phyloP scores from a whole-genome alignment of 805 yeast species.

The Zygosaccharomyces siamensis region DNA sequence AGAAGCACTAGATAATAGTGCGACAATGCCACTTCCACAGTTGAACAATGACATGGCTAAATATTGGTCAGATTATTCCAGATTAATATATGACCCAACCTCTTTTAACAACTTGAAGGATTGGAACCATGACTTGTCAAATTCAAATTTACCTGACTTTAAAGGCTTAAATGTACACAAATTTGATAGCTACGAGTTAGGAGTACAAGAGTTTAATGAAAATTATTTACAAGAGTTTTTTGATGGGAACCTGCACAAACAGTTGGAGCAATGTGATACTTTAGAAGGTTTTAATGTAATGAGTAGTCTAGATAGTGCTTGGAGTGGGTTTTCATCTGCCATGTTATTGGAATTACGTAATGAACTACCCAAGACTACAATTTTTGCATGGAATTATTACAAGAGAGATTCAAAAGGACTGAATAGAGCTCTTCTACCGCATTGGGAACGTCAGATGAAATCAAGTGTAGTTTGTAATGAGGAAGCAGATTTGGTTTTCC shows the following conservation, averaged over 20 bases:
- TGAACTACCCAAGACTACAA: conserved; percentile 51
- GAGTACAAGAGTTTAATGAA: conserved; percentile 53
- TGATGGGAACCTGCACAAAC: conserved; percentile 54
- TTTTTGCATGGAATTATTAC: conserved; percentile 46
- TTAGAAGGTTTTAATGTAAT: conserved; percentile 66
- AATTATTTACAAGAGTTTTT: conserved; percentile 44
- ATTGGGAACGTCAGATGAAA: conserved; percentile 40
- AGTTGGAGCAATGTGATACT: conserved; percentile 71
- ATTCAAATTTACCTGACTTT: conserved; percentile 30
- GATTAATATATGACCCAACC: conserved; percentile 60
- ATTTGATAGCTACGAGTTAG: conserved; percentile 50
- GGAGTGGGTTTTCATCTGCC: conserved; percentile 72
- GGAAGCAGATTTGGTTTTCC: conserved; percentile 52
- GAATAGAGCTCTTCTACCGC: conserved; percentile 5
- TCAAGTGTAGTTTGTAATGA: conserved; percentile 44
- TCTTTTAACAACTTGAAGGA: conserved; percentile 49
- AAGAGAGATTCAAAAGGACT: conserved; percentile 24
- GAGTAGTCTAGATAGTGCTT: conserved; percentile 69
- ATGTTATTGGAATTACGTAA: conserved; percentile 57
- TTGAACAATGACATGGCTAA: conserved; percentile 42
- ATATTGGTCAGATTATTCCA: conserved; percentile 79
- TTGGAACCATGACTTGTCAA: conserved; percentile 47
- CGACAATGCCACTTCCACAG: conserved; percentile 22
- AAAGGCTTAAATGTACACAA: conserved; percentile 19
- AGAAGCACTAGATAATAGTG: conserved; percentile 50